Percentiles rank a stretch among this genome's conserved stretches.
These are phyloP conservation scores for Flueggea neowawraea DNA, from an alignment of 441 rosid species.

Conservation along the genomic window DNA sequence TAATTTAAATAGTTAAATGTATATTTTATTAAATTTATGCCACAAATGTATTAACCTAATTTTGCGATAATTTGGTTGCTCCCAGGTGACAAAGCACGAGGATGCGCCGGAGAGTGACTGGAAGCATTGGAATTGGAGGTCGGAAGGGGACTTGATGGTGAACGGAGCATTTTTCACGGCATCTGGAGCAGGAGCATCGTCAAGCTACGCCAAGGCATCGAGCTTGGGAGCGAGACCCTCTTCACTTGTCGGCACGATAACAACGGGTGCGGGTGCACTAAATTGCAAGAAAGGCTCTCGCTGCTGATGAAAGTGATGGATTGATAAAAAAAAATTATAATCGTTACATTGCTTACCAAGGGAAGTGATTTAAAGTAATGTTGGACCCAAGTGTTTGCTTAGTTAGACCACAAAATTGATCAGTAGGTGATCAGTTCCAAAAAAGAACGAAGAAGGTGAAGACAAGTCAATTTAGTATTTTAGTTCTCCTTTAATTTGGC, in stretches of 20 bases:
- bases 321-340: too few relatives aligned
- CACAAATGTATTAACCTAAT: too few relatives aligned
- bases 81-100: conserved; percentile 35
- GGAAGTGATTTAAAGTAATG: conserved; percentile 6
- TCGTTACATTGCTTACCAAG: neutral
- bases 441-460: conserved; percentile 1
- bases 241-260: conserved; percentile 42
- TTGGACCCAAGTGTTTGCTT: neutral
- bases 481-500: conserved; percentile 3
- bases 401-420: too few relatives aligned
- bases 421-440: neutral
- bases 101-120: conserved; percentile 32
- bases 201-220: conserved; percentile 68
- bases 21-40: too few relatives aligned
- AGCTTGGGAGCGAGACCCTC: conserved; percentile 68
- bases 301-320: conserved; percentile 21
- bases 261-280: conserved; percentile 48
- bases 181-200: conserved; percentile 56
- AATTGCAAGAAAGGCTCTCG: conserved; percentile 43
- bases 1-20: too few relatives aligned
- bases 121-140: conserved; percentile 54
- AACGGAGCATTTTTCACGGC: conserved; percentile 51
- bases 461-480: conserved; percentile 10
- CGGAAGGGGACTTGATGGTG: conserved; percentile 45
- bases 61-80: too few relatives aligned